Conservation (phyloP, 169 alveolate genomes). For the Theileria orientalis region DNA sequence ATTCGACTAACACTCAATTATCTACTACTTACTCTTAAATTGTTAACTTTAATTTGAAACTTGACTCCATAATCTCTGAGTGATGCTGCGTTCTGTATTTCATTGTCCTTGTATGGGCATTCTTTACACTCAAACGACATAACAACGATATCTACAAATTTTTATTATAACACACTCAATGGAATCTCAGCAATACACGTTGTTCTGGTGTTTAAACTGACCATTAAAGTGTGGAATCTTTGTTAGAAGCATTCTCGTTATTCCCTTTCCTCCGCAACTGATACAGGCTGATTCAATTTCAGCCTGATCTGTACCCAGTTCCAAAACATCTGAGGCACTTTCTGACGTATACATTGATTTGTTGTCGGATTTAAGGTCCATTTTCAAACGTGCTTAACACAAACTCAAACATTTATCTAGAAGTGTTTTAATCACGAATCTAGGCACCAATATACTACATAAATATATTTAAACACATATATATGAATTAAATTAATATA, state of each 20-base stretch:
- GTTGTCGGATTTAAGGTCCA: slow-evolving; percentile 3
- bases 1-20: too few species aligned
- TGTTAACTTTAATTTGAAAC: slow-evolving; percentile 77
- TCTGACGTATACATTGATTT: too few species aligned
- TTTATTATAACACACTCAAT: too few species aligned
- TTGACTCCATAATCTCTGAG: slow-evolving; percentile 90
- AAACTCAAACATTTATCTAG: too few species aligned
- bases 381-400: too few species aligned
- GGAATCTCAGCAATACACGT: too few species aligned
- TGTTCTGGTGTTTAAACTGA: slow-evolving; percentile 33
- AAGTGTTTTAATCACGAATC: too few species aligned
- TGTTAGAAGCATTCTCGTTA: slow-evolving; percentile 83
- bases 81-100: slow-evolving; percentile 89
- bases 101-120: slow-evolving; percentile 91
- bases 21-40: slow-evolving; percentile 36
- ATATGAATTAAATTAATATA: not conserved
- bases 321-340: not conserved
- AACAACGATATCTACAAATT: slow-evolving; percentile 65
- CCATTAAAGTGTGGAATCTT: slow-evolving; percentile 90
- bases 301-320: slow-evolving; percentile 30
- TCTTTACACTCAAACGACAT: slow-evolving; percentile 91
- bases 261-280: slow-evolving; percentile 87
- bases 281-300: slow-evolving; percentile 85
- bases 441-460: too few species aligned
- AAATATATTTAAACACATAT: not conserved